These are phyloP conservation scores for Cyclanthera cordifolia DNA, from an alignment of 306 rosid species.

Conservation along the genomic window DNA sequence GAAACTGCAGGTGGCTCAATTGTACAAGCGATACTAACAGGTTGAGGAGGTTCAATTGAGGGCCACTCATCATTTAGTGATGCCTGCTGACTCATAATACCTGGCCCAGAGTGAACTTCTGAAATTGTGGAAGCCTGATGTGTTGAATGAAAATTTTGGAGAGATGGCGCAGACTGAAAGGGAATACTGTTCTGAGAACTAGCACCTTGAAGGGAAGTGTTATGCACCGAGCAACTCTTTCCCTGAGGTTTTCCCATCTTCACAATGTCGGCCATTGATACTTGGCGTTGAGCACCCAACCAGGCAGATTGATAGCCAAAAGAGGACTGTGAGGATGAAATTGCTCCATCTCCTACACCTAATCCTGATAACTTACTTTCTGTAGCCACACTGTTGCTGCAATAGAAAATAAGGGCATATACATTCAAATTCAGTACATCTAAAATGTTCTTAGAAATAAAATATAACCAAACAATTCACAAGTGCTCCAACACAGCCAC, in stretches of 20 bases:
- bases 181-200: constrained; percentile 31
- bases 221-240: constrained; percentile 19
- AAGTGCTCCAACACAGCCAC: not conserved
- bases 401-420: constrained; percentile 21
- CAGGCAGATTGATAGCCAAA: constrained; percentile 74
- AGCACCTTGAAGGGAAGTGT: constrained; percentile 27
- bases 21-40: constrained; percentile 37
- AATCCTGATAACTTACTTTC: constrained; percentile 34
- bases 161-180: constrained; percentile 32
- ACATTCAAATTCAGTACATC: not conserved
- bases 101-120: constrained; percentile 31
- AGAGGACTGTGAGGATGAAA: constrained; percentile 45
- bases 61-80: constrained; percentile 75
- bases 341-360: constrained; percentile 39
- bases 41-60: constrained; percentile 54
- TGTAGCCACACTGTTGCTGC: constrained; percentile 49
- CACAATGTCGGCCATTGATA: constrained; percentile 87
- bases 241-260: constrained; percentile 79
- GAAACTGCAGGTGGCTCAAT: constrained; percentile 39
- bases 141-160: constrained; percentile 30
- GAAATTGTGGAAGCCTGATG: constrained; percentile 37
- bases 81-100: constrained; percentile 26
- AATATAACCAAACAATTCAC: not conserved
- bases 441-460: not conserved
- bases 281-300: constrained; percentile 66